Evolutionary conservation across 371 early-diverging fungal genomes (phyloP).

Genomic region (Choanephora cucurbitarum): DNA sequence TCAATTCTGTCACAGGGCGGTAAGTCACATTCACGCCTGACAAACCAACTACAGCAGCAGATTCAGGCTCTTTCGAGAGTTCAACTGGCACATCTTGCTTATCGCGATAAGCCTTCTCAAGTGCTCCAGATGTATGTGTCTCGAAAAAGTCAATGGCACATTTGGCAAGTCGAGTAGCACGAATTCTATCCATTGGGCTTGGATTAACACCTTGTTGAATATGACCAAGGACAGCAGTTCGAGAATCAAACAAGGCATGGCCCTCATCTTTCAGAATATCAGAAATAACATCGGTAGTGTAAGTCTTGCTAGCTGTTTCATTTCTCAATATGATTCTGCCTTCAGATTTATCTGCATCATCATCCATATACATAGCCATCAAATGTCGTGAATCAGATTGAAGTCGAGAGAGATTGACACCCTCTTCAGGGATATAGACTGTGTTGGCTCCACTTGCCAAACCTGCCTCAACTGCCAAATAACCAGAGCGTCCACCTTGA

Average conservation of each 20-base stretch:
- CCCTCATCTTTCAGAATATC: slow-evolving; percentile 92
- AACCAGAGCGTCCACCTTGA: slow-evolving; percentile 97
- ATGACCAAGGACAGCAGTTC: slow-evolving; percentile 94
- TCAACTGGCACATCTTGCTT: slow-evolving; percentile 52
- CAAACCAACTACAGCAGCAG: slow-evolving; percentile 86
- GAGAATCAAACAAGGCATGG: slow-evolving; percentile 86
- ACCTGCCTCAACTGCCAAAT: slow-evolving; percentile 91
- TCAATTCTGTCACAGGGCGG: slow-evolving; percentile 69
- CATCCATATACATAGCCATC: slow-evolving; percentile 72
- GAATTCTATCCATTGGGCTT: slow-evolving; percentile 94
- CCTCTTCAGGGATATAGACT: slow-evolving; percentile 96
- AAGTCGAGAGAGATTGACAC: slow-evolving; percentile 77
- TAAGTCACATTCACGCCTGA: slow-evolving; percentile 74
- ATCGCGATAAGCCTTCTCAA: slow-evolving; percentile 24
- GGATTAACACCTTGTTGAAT: slow-evolving; percentile 98
- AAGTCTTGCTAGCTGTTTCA: slow-evolving; percentile 82
- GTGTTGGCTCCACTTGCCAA: slow-evolving; percentile 92
- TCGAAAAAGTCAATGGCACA: slow-evolving; percentile 66
- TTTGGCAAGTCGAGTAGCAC: slow-evolving; percentile 87
- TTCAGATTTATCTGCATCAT: slow-evolving; percentile 57
- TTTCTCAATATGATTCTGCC: slow-evolving; percentile 64
- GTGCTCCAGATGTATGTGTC: slow-evolving; percentile 37
- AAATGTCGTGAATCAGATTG: slow-evolving; percentile 85
- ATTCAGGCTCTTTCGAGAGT: slow-evolving; percentile 59
- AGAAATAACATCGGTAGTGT: slow-evolving; percentile 93